Evolutionary conservation across 129 eudicot genomes (phyloP).

Genomic region (Ambrosia artemisiifolia): DNA sequence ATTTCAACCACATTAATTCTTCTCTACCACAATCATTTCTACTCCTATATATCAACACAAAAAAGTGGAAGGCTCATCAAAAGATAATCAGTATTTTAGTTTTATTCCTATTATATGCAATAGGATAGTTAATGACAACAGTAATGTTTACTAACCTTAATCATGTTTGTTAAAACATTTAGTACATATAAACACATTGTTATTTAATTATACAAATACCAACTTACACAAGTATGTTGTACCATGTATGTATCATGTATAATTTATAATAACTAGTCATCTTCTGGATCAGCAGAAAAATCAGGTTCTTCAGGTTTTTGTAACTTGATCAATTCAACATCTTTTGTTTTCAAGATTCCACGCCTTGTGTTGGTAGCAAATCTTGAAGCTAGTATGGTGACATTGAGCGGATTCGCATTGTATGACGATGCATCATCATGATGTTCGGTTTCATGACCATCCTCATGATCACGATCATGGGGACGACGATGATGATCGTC

Average conservation of each 20-base stretch:
- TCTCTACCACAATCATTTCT: too few relatives aligned
- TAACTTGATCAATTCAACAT: conserved; percentile 56
- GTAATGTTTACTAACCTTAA: neutral
- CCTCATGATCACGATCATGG: conserved; percentile 16
- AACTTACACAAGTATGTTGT: conserved; percentile 6
- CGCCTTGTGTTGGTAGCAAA: conserved; percentile 79
- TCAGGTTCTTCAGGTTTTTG: conserved; percentile 95
- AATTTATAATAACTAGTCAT: conserved; percentile 38
- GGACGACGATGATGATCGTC: conserved; percentile 27
- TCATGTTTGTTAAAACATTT: conserved; percentile 20
- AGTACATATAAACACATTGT: conserved; percentile 25
- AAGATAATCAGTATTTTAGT: too few relatives aligned
- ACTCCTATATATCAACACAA: too few relatives aligned
- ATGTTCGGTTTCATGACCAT: conserved; percentile 30
- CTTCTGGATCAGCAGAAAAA: conserved; percentile 74
- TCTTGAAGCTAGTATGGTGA: conserved; percentile 73
- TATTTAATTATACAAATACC: neutral
- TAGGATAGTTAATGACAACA: too few relatives aligned
- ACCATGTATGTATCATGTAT: conserved; percentile 13
- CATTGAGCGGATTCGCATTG: conserved; percentile 45
- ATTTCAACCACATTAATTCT: too few relatives aligned
- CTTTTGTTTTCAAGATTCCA: conserved; percentile 64
- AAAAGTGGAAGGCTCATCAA: too few relatives aligned
- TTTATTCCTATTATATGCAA: too few relatives aligned
- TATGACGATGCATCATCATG: conserved; percentile 2